phyloP scores from a whole-genome alignment of 148 eudicot genomes.

The Rhododendron henanense region DNA sequence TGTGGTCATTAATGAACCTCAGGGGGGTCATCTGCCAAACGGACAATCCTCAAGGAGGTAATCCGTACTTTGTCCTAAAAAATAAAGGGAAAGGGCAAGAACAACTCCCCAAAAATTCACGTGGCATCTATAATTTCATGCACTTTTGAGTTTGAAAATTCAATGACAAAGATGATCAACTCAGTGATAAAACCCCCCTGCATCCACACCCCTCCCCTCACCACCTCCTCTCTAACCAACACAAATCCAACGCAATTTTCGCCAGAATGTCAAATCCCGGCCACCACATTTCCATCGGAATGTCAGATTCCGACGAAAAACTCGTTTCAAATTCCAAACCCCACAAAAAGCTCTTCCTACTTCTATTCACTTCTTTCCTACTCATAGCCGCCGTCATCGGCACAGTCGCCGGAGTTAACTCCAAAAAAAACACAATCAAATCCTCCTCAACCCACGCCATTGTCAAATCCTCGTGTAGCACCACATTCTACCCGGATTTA shows the following conservation, averaged over 20 bases:
- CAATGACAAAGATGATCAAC: background rate
- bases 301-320: conserved; percentile 14
- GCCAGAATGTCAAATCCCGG: background rate
- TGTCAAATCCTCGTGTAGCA: conserved; percentile 50
- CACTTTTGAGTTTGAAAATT: background rate
- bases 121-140: background rate
- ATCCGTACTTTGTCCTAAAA: no score
- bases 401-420: conserved; percentile 29
- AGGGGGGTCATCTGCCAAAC: no score
- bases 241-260: background rate
- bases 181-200: background rate
- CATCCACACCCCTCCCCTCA: background rate
- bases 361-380: conserved; percentile 31
- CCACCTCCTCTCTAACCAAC: background rate
- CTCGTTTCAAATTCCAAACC: conserved; percentile 14
- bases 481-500: conserved; percentile 58
- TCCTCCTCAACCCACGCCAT: conserved; percentile 37
- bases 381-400: conserved; percentile 38
- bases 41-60: no score
- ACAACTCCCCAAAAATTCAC: background rate
- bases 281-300: conserved; percentile 18
- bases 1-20: no score
- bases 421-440: background rate
- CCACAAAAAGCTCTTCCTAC: conserved; percentile 36
- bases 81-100: no score